phyloP scores from a whole-genome alignment of 2,329 filamentous ascomycete species.

The Ophiocordyceps camponoti-saundersi region DNA sequence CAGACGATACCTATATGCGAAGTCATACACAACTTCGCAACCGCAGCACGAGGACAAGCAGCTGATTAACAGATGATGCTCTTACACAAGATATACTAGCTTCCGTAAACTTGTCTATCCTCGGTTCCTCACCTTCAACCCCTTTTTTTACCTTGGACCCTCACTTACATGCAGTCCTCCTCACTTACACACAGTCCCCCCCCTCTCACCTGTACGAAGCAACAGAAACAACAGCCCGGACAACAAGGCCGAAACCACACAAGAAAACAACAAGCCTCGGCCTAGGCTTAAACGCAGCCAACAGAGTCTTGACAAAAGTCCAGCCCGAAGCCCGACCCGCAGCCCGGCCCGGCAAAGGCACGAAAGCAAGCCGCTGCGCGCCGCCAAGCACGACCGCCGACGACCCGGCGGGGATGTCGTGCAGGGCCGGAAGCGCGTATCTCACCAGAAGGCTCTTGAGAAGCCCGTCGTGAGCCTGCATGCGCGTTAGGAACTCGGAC shows the following conservation, averaged over 20 bases:
- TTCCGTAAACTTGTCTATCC: background rate
- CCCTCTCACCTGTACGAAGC: background rate
- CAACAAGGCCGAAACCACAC: background rate
- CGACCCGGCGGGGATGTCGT: slow-evolving; percentile 4
- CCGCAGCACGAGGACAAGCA: no score
- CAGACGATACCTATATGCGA: no score
- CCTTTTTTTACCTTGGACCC: background rate
- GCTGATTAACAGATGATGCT: no score
- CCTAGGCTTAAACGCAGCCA: background rate
- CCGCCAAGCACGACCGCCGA: slow-evolving; percentile 1
- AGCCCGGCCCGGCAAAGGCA: background rate
- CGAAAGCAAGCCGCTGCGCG: background rate
- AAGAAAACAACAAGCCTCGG: background rate
- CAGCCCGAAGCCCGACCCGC: background rate
- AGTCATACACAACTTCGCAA: no score
- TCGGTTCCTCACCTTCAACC: background rate
- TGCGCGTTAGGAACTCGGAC: slow-evolving; percentile 5
- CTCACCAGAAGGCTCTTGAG: slow-evolving; percentile 2
- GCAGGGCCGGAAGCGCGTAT: slow-evolving; percentile 3
- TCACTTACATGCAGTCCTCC: background rate
- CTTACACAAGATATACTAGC: no score
- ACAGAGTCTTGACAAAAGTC: background rate
- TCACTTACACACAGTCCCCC: background rate
- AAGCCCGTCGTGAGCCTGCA: slow-evolving; percentile 4
- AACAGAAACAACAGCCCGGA: background rate